A percentile compares a stretch with the other conserved stretches of the same genome.
Evolutionary conservation across 2,329 filamentous ascomycete genomes (phyloP).

Genomic region (Anthostomella pinea): DNA sequence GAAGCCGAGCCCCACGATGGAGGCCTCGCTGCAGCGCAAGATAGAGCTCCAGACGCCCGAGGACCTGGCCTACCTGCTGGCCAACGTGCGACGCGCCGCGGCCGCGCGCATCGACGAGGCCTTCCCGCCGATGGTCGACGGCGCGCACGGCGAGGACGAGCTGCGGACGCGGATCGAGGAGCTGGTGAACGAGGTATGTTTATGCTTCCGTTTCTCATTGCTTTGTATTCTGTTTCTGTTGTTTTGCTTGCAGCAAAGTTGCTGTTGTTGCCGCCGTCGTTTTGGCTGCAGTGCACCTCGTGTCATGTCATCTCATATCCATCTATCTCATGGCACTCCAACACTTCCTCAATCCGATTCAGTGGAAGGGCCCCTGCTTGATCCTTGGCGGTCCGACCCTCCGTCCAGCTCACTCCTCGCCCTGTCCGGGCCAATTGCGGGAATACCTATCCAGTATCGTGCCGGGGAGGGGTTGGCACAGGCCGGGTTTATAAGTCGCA

Average conservation of each 20-base stretch:
- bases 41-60: conserved; percentile 77
- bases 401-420: too few species aligned
- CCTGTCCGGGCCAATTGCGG: too few species aligned
- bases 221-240: conserved; percentile 2
- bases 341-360: too few species aligned
- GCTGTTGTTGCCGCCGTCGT: too few species aligned
- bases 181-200: conserved; percentile 55
- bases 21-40: conserved; percentile 55
- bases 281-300: too few species aligned
- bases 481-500: conserved; percentile 15
- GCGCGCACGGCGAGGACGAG: conserved; percentile 48
- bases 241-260: too few species aligned
- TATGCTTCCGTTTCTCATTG: conserved; percentile 1
- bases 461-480: background rate
- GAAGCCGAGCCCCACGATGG: too few species aligned
- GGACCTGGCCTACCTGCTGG: conserved; percentile 68
- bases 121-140: conserved; percentile 64
- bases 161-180: conserved; percentile 57
- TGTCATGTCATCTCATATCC: too few species aligned
- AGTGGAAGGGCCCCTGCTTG: too few species aligned
- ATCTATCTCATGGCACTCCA: too few species aligned
- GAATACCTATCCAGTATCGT: too few species aligned
- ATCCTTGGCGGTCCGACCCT: too few species aligned
- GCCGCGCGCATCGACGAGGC: conserved; percentile 64
- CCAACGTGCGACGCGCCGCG: conserved; percentile 67